Base-by-base conservation (phyloP, 148 eudicot species). In the Vaccinium macrocarpon region DNA sequence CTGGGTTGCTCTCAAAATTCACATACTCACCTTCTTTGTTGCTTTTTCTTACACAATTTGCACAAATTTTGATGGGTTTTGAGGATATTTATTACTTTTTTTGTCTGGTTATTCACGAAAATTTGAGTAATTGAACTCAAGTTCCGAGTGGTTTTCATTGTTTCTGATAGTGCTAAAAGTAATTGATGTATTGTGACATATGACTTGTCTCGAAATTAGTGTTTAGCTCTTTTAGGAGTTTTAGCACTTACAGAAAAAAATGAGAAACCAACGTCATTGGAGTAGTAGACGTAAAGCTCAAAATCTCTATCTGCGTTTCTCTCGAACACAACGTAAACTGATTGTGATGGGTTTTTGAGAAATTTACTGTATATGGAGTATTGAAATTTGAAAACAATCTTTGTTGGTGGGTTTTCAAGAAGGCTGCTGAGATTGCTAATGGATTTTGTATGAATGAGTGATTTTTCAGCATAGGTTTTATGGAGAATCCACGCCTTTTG, bases 401-500 rank as follows among this genome's bases (percentile, higher is more conserved):
- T 10, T 25, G 72, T 23, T 23, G 13, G 23, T 66, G 46, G 11
- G 55, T 52, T 52, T 4, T 52, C 15, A 52, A 52, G 55, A 52
- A 52, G 55, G 55, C 13, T 52, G 75, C 46, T 32, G 75, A 71
- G 42, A 71, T 74, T 74, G 23, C 51, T 49, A 4, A 14, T 78
- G 38, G 81, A 59, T 73, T 78, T 62, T 61, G 55, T 35, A 52
- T 86, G 8, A 18, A 29, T 14, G 27, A 74, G 81, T 68, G 49
- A 76, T 59, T 23, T 82, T 81, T 38, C 84, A 90, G 92, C 92
- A 90, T 80, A 85, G 92, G 76, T 90, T 85, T 79, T 90, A 90
- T 85, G 92, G 92, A 74, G 86, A 88, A 48, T 90, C 92, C 75
- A 87, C 83, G 87, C 92, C 92, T 66, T 90, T 90, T 85, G 90